Base-by-base conservation (phyloP, 1,139 yeast genomes). In the Suhomyces anneliseae region DNA sequence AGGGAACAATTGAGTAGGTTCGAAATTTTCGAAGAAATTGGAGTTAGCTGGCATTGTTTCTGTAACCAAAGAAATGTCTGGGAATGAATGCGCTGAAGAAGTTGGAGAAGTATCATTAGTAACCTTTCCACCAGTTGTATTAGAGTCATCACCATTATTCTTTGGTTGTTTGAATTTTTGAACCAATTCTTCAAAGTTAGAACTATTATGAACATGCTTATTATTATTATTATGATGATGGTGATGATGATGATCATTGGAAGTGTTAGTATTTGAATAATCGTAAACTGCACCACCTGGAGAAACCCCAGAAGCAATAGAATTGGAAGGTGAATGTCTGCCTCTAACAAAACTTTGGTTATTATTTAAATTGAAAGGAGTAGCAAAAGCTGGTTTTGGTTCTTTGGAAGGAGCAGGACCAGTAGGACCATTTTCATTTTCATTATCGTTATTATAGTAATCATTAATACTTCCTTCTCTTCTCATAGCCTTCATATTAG, bases 1-100 rank as follows among this genome's bases (percentile, higher is more conserved):
- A 12, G 81, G 81, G 53, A 77, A 77, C 56, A 77, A 70, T 54
- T 77, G 81, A 1, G 78, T 69, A 10, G 81, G 80, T 51, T 76
- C 78, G 54, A 75, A 76, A 55, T 74, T 74, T 42, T 74, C 78
- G 53, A 73, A 69, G 54, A 75, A 76, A 48, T 70, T 69, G 41
- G 64, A 69, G 48, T 68, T 70, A 15, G 72, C 62, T 7, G 77
- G 77, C 51, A 73, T 58, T 39, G 62, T 68, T 51, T 76, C 81
- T 1, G 81, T 76, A 7, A 76, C 81, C 55, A 76, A 65, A 4
- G 76, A 69, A 34, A 76, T 72, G 43, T 74, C 79, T 0, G 79
- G 79, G 61, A 75, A 74, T 11, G 78, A 71, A 36, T 65, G 66
- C 7, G 64, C 60, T 8, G 76, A 68, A n/a, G 76, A 68, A 2